Percentiles rank a stretch among this genome's conserved stretches.
These are phyloP conservation scores for Zopfochytrium polystomum DNA, from an alignment of 371 early-diverging fungal genomes.

Conservation along the genomic window DNA sequence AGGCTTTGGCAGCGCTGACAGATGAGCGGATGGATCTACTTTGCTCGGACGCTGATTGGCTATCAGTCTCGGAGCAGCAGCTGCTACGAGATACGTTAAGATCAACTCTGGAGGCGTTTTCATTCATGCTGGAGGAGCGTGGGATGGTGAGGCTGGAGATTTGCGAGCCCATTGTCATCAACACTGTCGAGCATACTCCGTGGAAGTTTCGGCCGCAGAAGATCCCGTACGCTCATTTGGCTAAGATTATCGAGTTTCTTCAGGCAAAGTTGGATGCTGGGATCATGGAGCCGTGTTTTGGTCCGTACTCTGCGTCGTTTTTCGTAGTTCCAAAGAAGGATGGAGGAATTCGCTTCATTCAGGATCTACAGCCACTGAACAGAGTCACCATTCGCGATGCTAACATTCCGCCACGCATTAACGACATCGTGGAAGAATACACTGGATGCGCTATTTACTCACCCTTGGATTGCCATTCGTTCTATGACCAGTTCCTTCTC, in stretches of 20 bases:
- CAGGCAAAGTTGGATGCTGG: conserved; percentile 24
- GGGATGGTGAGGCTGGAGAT: conserved; percentile 10
- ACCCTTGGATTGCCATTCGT: conserved; percentile 27
- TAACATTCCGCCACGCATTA: conserved; percentile 22
- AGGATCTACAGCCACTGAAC: conserved; percentile 34
- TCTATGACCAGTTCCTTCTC: conserved; percentile 32
- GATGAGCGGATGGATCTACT: conserved; percentile 4
- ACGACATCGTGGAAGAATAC: conserved; percentile 25
- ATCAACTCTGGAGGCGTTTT: conserved; percentile 4
- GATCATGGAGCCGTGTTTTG: conserved; percentile 29
- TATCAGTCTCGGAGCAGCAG: conserved; percentile 2
- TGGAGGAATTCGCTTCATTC: conserved; percentile 29
- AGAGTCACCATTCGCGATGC: conserved; percentile 30
- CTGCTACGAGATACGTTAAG: not conserved
- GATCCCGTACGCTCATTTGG: conserved; percentile 4
- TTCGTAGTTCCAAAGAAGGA: conserved; percentile 32
- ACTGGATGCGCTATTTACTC: conserved; percentile 24
- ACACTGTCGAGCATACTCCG: conserved; percentile 16
- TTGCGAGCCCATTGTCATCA: conserved; percentile 6
- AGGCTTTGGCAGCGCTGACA: not conserved
- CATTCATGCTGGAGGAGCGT: conserved; percentile 1
- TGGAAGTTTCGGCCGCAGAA: conserved; percentile 5
- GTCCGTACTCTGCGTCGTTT: conserved; percentile 26
- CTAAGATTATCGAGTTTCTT: conserved; percentile 4
- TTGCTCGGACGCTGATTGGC: not conserved